Evolutionary conservation across 208 protist genomes (phyloP).

Genomic region (Leishmania arabica): DNA sequence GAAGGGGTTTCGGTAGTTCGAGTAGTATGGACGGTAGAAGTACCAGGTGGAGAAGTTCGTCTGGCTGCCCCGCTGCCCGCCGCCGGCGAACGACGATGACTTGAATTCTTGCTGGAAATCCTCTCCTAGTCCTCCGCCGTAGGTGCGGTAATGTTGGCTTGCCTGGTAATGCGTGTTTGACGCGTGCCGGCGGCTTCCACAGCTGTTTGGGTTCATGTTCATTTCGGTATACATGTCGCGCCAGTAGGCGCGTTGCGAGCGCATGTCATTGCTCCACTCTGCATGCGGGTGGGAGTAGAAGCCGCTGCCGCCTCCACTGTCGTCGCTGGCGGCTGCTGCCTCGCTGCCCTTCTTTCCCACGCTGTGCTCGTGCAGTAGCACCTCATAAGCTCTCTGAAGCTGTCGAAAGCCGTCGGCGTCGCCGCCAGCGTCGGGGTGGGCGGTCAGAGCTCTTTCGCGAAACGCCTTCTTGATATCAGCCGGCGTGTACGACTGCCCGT

Average conservation of each 20-base stretch:
- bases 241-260: constrained; percentile 23
- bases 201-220: constrained; percentile 26
- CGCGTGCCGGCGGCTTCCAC: constrained; percentile 16
- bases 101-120: constrained; percentile 9
- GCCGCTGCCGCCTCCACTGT: background rate
- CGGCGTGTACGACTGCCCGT: constrained; percentile 19
- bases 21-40: constrained; percentile 62
- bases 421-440: constrained; percentile 61
- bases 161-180: constrained; percentile 25
- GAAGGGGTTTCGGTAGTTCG: constrained; percentile 41
- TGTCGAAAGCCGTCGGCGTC: constrained; percentile 43
- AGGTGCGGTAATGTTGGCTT: constrained; percentile 10
- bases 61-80: constrained; percentile 8
- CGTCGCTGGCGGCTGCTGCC: background rate
- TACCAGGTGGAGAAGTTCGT: constrained; percentile 52
- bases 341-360: background rate
- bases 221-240: constrained; percentile 16
- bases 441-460: constrained; percentile 45
- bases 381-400: constrained; percentile 55
- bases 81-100: constrained; percentile 2
- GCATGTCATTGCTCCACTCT: constrained; percentile 10
- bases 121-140: constrained; percentile 30
- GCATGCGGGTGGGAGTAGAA: constrained; percentile 33
- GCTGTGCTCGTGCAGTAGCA: constrained; percentile 35
- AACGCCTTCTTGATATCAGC: constrained; percentile 62